A percentile compares a stretch with the other conserved stretches of the same genome.
These are phyloP conservation scores for Xylaria curta DNA, from an alignment of 495 filamentous ascomycete genomes.

Conservation along the genomic window DNA sequence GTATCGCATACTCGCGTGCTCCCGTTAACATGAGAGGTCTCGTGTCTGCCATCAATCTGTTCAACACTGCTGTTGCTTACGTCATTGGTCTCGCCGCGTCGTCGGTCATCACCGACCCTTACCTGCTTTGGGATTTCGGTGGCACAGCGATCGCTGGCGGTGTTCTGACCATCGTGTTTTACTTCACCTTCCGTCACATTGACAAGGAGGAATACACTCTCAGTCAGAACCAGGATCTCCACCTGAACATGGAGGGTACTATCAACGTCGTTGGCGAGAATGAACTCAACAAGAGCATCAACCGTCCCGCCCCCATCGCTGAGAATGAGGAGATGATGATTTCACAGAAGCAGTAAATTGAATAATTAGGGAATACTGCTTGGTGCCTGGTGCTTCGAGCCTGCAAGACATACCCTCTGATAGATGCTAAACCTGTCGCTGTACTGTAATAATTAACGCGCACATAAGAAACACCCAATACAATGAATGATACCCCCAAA, in stretches of 20 bases:
- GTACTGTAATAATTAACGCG: slow-evolving; percentile 16
- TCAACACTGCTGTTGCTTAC: slow-evolving; percentile 65
- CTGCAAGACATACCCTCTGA: background rate
- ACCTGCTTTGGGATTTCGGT: slow-evolving; percentile 63
- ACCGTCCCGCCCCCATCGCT: slow-evolving; percentile 47
- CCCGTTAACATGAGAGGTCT: slow-evolving; percentile 72
- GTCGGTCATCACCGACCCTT: slow-evolving; percentile 66
- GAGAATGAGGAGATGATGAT: slow-evolving; percentile 54
- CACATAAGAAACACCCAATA: slow-evolving; percentile 6
- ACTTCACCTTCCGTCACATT: slow-evolving; percentile 58
- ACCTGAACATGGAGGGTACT: slow-evolving; percentile 44
- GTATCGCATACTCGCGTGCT: slow-evolving; percentile 74
- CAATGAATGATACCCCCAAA: slow-evolving; percentile 17
- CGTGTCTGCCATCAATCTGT: slow-evolving; percentile 69
- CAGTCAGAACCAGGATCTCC: slow-evolving; percentile 46
- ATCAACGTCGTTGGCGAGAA: slow-evolving; percentile 47
- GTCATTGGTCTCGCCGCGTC: slow-evolving; percentile 64
- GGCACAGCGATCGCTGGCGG: slow-evolving; percentile 56
- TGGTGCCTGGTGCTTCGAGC: slow-evolving; percentile 16
- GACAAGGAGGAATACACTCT: slow-evolving; percentile 54
- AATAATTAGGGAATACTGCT: background rate
- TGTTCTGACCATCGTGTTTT: slow-evolving; percentile 54
- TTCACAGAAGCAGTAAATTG: slow-evolving; percentile 47
- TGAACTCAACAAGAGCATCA: slow-evolving; percentile 45
- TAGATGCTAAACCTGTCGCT: background rate